Evolutionary conservation across 2,329 filamentous ascomycete species (phyloP).

Genomic region (Penicillium sp.): DNA sequence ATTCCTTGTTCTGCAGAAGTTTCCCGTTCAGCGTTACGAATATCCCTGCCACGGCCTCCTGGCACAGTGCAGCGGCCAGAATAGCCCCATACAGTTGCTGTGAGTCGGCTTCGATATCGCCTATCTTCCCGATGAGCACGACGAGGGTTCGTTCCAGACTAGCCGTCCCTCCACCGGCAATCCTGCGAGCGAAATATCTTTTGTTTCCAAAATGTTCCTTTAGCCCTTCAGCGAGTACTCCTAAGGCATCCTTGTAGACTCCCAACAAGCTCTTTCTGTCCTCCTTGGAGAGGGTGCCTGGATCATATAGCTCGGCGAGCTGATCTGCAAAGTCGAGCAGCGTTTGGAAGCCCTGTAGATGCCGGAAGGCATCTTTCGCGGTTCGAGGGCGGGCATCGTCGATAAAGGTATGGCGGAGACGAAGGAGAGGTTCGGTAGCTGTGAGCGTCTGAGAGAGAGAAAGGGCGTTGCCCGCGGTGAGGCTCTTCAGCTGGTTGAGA

Average conservation of each 20-base stretch:
- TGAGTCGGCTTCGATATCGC: slow-evolving; percentile 53
- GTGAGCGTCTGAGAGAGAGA: slow-evolving; percentile 41
- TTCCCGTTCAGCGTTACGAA: slow-evolving; percentile 55
- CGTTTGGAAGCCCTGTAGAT: slow-evolving; percentile 76
- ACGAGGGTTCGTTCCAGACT: slow-evolving; percentile 71
- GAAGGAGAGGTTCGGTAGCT: slow-evolving; percentile 62
- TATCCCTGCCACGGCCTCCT: slow-evolving; percentile 72
- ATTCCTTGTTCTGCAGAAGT: slow-evolving; percentile 20
- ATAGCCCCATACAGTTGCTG: slow-evolving; percentile 85
- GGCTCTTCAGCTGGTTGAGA: slow-evolving; percentile 41
- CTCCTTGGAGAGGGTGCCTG: slow-evolving; percentile 60
- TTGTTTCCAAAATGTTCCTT: slow-evolving; percentile 82
- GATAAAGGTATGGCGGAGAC: slow-evolving; percentile 68
- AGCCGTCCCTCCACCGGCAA: slow-evolving; percentile 78
- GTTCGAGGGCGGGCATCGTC: slow-evolving; percentile 54
- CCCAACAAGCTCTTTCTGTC: slow-evolving; percentile 70
- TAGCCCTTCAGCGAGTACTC: slow-evolving; percentile 75
- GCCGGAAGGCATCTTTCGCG: slow-evolving; percentile 80
- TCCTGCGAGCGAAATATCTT: slow-evolving; percentile 78
- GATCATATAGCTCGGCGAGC: slow-evolving; percentile 75
- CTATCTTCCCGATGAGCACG: slow-evolving; percentile 67
- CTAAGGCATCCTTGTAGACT: slow-evolving; percentile 60
- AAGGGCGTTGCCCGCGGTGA: slow-evolving; percentile 34
- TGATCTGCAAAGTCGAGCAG: slow-evolving; percentile 71
- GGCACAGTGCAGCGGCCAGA: slow-evolving; percentile 77